Evolutionary conservation across 768 basidiomycete genomes (phyloP).

Genomic region (Xerocomus brunneocitrinus): DNA sequence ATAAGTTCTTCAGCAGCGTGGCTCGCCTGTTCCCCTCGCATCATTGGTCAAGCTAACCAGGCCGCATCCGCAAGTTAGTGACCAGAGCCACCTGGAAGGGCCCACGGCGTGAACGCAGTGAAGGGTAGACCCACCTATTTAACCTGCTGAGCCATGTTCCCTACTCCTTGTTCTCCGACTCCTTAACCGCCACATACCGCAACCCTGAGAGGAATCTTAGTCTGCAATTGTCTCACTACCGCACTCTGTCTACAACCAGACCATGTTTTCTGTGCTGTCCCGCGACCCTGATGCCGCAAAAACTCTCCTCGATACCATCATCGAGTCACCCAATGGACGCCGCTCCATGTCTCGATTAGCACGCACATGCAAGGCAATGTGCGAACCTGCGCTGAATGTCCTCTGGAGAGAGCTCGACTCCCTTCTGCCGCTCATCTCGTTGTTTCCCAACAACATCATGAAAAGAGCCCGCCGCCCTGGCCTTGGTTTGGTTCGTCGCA

Average conservation of each 20-base stretch:
- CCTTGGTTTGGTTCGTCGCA: slow-evolving; percentile 62
- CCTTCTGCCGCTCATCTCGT: slow-evolving; percentile 61
- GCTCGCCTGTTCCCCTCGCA: slow-evolving; percentile 22
- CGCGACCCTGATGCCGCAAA: slow-evolving; percentile 57
- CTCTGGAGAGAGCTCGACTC: slow-evolving; percentile 80
- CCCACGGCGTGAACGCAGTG: slow-evolving; percentile 43
- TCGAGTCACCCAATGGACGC: slow-evolving; percentile 58
- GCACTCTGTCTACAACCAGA: slow-evolving; percentile 48
- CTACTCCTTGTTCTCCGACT: slow-evolving; percentile 37
- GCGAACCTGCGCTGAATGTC: slow-evolving; percentile 64
- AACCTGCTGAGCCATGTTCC: slow-evolving; percentile 31
- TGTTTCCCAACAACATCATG: slow-evolving; percentile 65
- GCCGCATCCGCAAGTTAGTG: slow-evolving; percentile 30
- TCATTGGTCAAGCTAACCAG: slow-evolving; percentile 26
- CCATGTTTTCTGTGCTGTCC: slow-evolving; percentile 51
- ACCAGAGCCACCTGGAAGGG: slow-evolving; percentile 22
- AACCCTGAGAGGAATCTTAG: slow-evolving; percentile 25
- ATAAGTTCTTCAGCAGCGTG: slow-evolving; percentile 25
- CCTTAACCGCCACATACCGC: slow-evolving; percentile 30
- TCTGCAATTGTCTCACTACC: slow-evolving; percentile 32
- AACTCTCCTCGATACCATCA: slow-evolving; percentile 47
- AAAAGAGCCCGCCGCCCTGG: slow-evolving; percentile 71
- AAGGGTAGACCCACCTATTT: slow-evolving; percentile 36
- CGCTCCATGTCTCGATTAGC: slow-evolving; percentile 67
- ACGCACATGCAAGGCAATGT: slow-evolving; percentile 70